Conservation (phyloP, 306 rosid genomes). For the Mimosa pudica region DNA sequence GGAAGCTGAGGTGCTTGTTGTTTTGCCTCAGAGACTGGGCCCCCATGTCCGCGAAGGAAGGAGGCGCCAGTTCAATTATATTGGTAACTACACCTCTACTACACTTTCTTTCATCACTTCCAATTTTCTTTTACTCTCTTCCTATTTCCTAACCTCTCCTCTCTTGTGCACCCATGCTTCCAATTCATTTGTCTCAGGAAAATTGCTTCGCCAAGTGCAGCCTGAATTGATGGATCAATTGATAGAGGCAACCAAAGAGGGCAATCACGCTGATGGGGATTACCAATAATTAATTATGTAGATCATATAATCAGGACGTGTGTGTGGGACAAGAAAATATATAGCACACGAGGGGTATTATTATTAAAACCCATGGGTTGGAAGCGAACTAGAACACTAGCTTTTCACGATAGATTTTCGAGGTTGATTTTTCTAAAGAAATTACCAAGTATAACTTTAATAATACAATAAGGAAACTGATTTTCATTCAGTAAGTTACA, state of each 20-base stretch:
- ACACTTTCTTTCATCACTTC: no score
- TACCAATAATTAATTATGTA: no score
- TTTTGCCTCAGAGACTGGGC: conserved; percentile 70
- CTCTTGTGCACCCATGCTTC: no score
- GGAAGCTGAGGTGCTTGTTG: conserved; percentile 60
- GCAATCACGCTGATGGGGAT: conserved; percentile 58
- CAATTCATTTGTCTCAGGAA: conserved; percentile 49
- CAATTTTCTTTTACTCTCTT: no score
- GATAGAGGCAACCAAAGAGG: conserved; percentile 72
- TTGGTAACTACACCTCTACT: conserved; percentile 48
- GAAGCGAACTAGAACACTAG: no score
- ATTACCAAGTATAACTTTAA: background rate
- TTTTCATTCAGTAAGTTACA: background rate
- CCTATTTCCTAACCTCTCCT: no score
- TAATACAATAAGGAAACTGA: background rate
- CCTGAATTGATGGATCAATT: conserved; percentile 83
- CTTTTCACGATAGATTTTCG: background rate
- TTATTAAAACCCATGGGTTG: no score
- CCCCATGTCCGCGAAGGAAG: conserved; percentile 93
- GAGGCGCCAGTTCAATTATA: conserved; percentile 88
- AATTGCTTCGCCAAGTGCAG: conserved; percentile 70
- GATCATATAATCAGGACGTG: no score
- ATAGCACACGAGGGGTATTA: no score
- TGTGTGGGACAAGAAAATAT: no score
- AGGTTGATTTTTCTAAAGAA: background rate